A percentile compares a stretch with the other conserved stretches of the same genome.
phyloP scores from a whole-genome alignment of 805 yeast species.

The Kodamaea hsintzibuensis region DNA sequence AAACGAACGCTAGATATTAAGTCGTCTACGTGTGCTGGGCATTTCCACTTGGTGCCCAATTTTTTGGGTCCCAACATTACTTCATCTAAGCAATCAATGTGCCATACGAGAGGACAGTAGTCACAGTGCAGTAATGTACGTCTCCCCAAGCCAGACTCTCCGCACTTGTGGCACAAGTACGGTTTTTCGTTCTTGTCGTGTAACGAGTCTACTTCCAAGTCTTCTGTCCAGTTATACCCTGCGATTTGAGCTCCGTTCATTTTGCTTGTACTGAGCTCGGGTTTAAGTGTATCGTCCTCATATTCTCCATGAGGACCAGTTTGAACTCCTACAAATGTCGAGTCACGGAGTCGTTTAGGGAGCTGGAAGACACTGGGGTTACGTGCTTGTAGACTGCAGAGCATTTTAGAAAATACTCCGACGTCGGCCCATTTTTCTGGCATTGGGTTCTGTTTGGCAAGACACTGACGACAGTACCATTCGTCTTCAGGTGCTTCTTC shows the following conservation, averaged over 20 bases:
- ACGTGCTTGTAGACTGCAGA: slow-evolving; percentile 51
- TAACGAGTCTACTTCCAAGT: slow-evolving; percentile 48
- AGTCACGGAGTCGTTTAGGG: slow-evolving; percentile 67
- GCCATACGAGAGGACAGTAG: slow-evolving; percentile 83
- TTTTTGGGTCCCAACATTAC: slow-evolving; percentile 74
- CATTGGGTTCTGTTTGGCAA: slow-evolving; percentile 38
- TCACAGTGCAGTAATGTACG: slow-evolving; percentile 72
- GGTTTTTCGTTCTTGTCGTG: slow-evolving; percentile 71
- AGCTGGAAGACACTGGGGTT: slow-evolving; percentile 46
- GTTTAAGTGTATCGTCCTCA: slow-evolving; percentile 46
- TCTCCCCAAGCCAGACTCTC: slow-evolving; percentile 58
- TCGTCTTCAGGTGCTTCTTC: slow-evolving; percentile 83
- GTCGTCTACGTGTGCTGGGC: slow-evolving; percentile 78
- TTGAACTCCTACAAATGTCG: slow-evolving; percentile 66
- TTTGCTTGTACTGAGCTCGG: slow-evolving; percentile 36
- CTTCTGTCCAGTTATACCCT: slow-evolving; percentile 26
- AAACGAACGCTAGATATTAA: slow-evolving; percentile 35
- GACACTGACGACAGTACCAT: slow-evolving; percentile 87
- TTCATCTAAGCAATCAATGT: slow-evolving; percentile 79
- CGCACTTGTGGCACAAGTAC: slow-evolving; percentile 74
- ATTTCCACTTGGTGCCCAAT: slow-evolving; percentile 81
- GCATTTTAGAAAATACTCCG: slow-evolving; percentile 56
- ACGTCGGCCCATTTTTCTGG: slow-evolving; percentile 16
- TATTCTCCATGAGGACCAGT: slow-evolving; percentile 74
- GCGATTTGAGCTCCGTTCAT: slow-evolving; percentile 20